Conservation (phyloP, 345 rosid genomes). For the Dipteronia dyeriana region DNA sequence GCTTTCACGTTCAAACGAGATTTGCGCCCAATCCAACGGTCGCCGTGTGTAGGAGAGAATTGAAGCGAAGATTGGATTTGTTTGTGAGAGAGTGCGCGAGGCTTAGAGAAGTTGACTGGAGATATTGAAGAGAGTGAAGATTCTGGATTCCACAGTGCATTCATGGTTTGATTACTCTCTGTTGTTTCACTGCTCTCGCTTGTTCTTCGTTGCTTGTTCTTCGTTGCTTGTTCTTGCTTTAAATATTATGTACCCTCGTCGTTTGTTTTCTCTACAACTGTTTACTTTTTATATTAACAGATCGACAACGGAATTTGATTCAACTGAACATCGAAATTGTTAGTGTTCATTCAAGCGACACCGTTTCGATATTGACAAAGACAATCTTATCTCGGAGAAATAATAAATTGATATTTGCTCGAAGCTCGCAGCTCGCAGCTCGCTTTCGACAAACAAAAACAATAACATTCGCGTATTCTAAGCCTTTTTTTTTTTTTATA, state of each 20-base stretch:
- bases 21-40: constrained; percentile 32
- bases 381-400: too few relatives aligned
- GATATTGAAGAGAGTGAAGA: constrained; percentile 36
- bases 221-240: not conserved
- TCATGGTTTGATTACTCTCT: constrained; percentile 41
- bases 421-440: too few relatives aligned
- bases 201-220: too few relatives aligned
- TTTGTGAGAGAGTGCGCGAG: constrained; percentile 19
- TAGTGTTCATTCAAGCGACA: too few relatives aligned
- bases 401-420: too few relatives aligned
- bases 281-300: not conserved
- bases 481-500: too few relatives aligned
- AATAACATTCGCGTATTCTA: too few relatives aligned
- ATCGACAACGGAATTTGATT: not conserved
- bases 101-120: constrained; percentile 27
- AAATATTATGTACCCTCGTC: not conserved
- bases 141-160: constrained; percentile 48
- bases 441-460: too few relatives aligned
- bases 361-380: too few relatives aligned
- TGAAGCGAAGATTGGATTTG: constrained; percentile 25
- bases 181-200: not conserved
- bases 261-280: too few relatives aligned
- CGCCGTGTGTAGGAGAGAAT: constrained; percentile 23
- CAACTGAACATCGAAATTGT: too few relatives aligned
- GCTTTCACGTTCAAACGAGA: constrained; percentile 37